These are phyloP conservation scores for Botryosphaeria dothidea DNA, from an alignment of 2,329 filamentous ascomycete genomes.

Conservation along the genomic window DNA sequence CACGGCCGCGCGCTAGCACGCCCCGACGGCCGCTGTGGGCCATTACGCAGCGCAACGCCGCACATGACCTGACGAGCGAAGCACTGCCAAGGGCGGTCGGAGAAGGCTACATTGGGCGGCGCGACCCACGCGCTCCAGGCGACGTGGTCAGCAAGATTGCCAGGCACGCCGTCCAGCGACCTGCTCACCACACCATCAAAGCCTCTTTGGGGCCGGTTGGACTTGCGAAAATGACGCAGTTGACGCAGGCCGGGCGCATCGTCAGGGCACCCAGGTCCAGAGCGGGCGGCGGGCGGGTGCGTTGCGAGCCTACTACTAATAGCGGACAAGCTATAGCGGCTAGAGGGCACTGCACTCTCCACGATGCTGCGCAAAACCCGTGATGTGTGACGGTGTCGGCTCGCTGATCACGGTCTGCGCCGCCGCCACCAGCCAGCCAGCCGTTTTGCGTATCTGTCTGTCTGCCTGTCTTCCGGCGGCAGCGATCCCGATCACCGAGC, in stretches of 20 bases:
- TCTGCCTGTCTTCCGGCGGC: neutral
- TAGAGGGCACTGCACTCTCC: neutral
- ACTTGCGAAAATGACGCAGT: constrained; percentile 18
- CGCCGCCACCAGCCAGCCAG: neutral
- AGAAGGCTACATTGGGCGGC: constrained; percentile 1
- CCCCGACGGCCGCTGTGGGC: constrained; percentile 1
- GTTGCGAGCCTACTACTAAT: neutral
- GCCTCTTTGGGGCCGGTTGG: constrained; percentile 3
- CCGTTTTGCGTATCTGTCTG: neutral
- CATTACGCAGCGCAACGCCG: constrained; percentile 20
- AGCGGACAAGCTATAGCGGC: neutral
- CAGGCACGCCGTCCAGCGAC: constrained; percentile 13
- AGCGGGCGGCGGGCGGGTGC: neutral
- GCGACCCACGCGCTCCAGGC: constrained; percentile 12
- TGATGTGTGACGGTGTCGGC: neutral
- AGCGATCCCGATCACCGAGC: constrained; percentile 8
- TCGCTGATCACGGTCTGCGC: constrained; percentile 8
- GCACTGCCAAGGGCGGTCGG: constrained; percentile 3
- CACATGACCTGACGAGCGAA: constrained; percentile 19
- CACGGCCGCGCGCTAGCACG: constrained; percentile 8
- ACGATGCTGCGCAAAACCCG: constrained; percentile 6
- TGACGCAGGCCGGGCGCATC: constrained; percentile 5
- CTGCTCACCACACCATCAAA: constrained; percentile 8
- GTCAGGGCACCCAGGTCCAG: constrained; percentile 3
- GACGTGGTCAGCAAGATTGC: constrained; percentile 17